Base-by-base conservation (phyloP, 305 asterid genomes). In the Ruellia speciosa region DNA sequence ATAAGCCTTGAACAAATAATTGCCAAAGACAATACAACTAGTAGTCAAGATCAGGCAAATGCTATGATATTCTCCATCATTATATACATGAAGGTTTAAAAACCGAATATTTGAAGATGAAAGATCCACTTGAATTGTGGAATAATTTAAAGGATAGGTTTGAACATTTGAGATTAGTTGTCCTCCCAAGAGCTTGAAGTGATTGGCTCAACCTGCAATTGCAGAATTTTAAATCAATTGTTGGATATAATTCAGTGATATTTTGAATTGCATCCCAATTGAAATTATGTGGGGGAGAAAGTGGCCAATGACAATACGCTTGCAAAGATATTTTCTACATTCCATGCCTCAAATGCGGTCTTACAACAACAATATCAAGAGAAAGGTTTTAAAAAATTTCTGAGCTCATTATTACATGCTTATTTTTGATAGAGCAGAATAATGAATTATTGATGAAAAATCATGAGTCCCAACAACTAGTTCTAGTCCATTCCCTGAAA, bases 371-470 rank as follows among this genome's bases (percentile, higher is more conserved):
- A 50, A 50, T 50, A 50, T 19, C 0, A 0, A 13, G 35, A 52
- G 5, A 52, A 14, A 11, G 19, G 6, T 14, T 17, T 17, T 19
- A 9, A 2, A 52, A 19, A 17, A 31, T 18, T 52, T 17, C 14
- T 14, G 13, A 52, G 14, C n/a, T 52, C 9, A n/a, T n/a, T n/a
- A 52, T 52, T 8, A 17, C 56, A 17, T 18, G 56, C 19, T 9
- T 52, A 1, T 11, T 52, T 0, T 4, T 52, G 14, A 37, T n/a
- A 18, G 56, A 52, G 9, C 55, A 52, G 18, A 52, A 52, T 9
- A 52, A 52, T 20, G 12, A 52, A 3, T 6, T 52, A 12, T 52
- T 52, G 56, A 18, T 52, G 35, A 52, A 19, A 52, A 52, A 52
- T 31, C 56, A 52, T 31, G 35, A 24, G 31, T 24, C 31, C 31